Base-by-base conservation (phyloP, 2,329 filamentous ascomycete species). In the Sclerotinia trifoliorum region DNA sequence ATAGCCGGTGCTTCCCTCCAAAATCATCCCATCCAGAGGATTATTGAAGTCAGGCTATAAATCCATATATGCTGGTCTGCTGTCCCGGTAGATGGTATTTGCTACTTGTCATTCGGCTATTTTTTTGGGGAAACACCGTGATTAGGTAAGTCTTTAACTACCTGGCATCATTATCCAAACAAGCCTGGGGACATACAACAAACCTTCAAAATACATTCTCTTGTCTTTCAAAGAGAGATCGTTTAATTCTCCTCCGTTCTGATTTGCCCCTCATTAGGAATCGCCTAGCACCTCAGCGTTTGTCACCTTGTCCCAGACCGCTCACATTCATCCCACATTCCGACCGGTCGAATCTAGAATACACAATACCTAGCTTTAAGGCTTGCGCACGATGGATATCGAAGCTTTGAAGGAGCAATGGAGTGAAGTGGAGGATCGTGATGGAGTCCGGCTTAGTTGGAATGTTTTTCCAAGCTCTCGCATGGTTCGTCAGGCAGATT, bases 401-500 rank as follows among this genome's bases (percentile, higher is more conserved):
- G 75, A 77, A 63, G 69, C 71, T 54, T 69, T 77, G 62, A 77
- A 77, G 70, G 75, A 77, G 68, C 75, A 77, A 71, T 77, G 75
- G 75, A 76, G 74, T 29, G 93, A 97, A 80, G 90, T 96, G 69
- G 95, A 99, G 83, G 95, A 99, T 78, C 89, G 92, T 75, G 95
- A 99, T 88, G 95, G 95, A 70, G 88, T 98, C 77, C 90, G 95
- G 72, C 85, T 99, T 73, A 97, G 94, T 81, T 99, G 95, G 95
- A 99, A 99, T 79, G 96, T 96, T 70, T 96, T 99, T 78, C 95
- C 95, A 62, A 97, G 94, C 83, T 94, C 94, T 77, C 93, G 95
- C 79, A 97, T 99, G 93, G 94, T 93, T 75, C 75, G 86, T 81
- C 68, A 70, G 67, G 48, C 69, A 68, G 71, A 73, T 74, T 78